Conservation (phyloP, 2,329 filamentous ascomycete species). For the Phoma herbarum region DNA sequence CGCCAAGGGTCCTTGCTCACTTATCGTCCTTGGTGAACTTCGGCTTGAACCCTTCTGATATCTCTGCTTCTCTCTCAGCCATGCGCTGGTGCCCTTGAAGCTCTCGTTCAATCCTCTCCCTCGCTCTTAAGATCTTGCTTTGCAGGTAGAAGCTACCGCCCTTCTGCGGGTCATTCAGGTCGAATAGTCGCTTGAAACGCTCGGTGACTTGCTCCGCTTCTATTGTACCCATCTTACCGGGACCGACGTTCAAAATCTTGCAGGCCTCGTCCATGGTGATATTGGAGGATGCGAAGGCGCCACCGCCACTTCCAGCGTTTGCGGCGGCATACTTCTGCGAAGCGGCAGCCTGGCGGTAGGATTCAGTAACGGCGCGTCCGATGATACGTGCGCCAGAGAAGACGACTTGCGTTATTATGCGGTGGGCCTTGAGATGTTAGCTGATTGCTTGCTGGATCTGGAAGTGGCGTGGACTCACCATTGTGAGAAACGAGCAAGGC, state of each 20-base stretch:
- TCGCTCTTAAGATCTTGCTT: constrained; percentile 91
- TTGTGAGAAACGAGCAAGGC: constrained; percentile 23
- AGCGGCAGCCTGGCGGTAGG: constrained; percentile 93
- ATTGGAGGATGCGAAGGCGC: constrained; percentile 69
- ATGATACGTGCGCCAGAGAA: constrained; percentile 90
- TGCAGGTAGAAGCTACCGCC: constrained; percentile 98
- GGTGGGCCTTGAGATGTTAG: constrained; percentile 75
- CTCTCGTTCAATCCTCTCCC: constrained; percentile 92
- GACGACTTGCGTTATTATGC: constrained; percentile 92
- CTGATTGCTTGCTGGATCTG: constrained; percentile 6
- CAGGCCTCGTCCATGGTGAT: constrained; percentile 96
- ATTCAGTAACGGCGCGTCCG: constrained; percentile 90
- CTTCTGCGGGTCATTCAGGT: constrained; percentile 92
- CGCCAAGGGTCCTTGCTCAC: constrained; percentile 2
- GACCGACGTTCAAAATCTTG: constrained; percentile 95
- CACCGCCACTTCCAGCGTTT: constrained; percentile 62
- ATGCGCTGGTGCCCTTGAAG: constrained; percentile 75
- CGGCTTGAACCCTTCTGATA: constrained; percentile 88
- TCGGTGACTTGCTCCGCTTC: constrained; percentile 82
- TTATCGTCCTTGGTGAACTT: constrained; percentile 85
- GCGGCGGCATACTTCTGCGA: constrained; percentile 82
- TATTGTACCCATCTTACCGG: constrained; percentile 78
- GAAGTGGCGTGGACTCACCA: constrained; percentile 31
- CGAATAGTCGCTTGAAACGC: constrained; percentile 93
- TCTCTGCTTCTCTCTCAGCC: constrained; percentile 76